Evolutionary conservation across 495 filamentous ascomycete genomes (phyloP), one percentile per base, ranked within the genome.

Genomic region (Cercophora samala): DNA sequence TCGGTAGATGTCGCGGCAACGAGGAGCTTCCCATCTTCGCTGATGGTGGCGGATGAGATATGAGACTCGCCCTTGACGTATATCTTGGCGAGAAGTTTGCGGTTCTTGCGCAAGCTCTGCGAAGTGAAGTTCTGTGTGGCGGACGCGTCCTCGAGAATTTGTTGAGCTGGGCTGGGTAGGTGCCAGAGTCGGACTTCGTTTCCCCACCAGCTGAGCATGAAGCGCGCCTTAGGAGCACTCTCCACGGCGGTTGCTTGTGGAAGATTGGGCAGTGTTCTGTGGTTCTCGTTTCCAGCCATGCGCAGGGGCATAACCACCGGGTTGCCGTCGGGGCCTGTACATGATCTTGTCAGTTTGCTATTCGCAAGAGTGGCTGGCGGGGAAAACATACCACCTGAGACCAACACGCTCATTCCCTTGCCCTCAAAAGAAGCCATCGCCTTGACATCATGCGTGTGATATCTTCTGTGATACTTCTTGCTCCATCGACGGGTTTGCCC

Each of bases 201-300:
- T 63, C 94, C 91, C 95, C 95, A 99, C 89, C 92, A 98, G 72
- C 91, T 93, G 78, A 94, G 86, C 13, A 99, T 78, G 19, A 96
- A 76, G 46, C 94, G 84, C 32, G 85, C 85, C 21, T 84, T 86
- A 2, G 88, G 84, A 15, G 93, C 87, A 62, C 91, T 92, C 26
- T 85, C 80, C 8, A 97, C 71, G 3, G 87, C 85, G 1, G 89
- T 84, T 19, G 83, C 83, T 77, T 97, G 95, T 0, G 95, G 94
- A 21, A 97, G 81, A 70, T 86, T 85, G 5, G 93, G 86, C 11
- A 99, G 82, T 1, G 87, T 84, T 42, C 92, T 82, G 74, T 96
- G 90, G 70, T 92, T 81, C 74, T 98, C 93, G 69, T 87, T 89
- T 63, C 90, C 89, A 58, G 91, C 93, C 73, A 90, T 84, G 62